Evolutionary conservation across 148 eudicot species (phyloP).

Genomic region (Heliamphora exappendiculata): DNA sequence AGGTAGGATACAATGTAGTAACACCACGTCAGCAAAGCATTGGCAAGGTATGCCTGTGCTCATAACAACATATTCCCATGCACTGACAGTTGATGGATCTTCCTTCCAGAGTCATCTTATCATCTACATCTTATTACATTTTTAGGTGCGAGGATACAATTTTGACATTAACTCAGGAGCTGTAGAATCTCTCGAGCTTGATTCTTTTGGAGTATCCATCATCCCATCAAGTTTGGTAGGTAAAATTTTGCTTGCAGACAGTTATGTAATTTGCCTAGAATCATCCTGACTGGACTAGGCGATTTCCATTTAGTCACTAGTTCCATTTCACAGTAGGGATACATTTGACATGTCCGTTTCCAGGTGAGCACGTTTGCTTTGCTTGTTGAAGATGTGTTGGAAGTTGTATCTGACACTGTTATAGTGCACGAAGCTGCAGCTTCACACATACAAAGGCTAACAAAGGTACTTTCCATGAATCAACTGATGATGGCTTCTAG

Average conservation of each 20-base stretch:
- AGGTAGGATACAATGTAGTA: constrained; percentile 67
- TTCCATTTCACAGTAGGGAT: not conserved
- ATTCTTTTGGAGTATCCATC: constrained; percentile 63
- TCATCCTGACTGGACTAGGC: not conserved
- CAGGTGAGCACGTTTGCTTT: constrained; percentile 72
- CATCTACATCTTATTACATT: not conserved
- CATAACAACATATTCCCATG: not conserved
- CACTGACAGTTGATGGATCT: not conserved
- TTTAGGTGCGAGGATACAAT: constrained; percentile 67
- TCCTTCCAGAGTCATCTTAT: not conserved
- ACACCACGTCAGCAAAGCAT: constrained; percentile 38
- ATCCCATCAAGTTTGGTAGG: constrained; percentile 72
- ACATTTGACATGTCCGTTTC: not conserved
- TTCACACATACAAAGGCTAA: constrained; percentile 53
- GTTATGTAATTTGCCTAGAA: not conserved
- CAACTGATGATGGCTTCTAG: not conserved
- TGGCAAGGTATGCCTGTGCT: constrained; percentile 47
- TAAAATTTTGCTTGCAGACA: not conserved
- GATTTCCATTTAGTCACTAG: not conserved
- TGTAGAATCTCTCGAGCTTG: constrained; percentile 66
- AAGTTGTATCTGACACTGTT: constrained; percentile 51
- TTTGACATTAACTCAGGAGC: constrained; percentile 59
- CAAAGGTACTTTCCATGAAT: constrained; percentile 39
- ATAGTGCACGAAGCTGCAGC: constrained; percentile 66
- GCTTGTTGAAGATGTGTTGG: constrained; percentile 53